Conservation (phyloP, 202 grass and related monocot genomes). For the Cymbopogon flexuosus region DNA sequence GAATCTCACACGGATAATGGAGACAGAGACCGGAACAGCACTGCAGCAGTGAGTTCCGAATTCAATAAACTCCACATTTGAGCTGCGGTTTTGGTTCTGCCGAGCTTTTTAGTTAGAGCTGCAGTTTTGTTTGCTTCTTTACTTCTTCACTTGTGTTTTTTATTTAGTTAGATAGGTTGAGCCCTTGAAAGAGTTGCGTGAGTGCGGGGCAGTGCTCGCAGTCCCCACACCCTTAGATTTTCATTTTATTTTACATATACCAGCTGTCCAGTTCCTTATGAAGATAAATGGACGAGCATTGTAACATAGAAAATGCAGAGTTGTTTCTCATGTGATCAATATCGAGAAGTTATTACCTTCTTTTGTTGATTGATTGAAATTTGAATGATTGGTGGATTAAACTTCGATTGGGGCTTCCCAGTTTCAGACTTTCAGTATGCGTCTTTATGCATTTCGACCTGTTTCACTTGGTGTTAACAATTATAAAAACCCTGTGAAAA, state of each 20-base stretch:
- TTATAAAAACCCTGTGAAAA: no score
- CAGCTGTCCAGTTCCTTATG: background rate
- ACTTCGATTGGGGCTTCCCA: background rate
- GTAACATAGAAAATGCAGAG: conserved; percentile 15
- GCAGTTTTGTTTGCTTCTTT: conserved; percentile 28
- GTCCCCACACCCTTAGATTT: background rate
- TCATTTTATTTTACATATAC: conserved; percentile 16
- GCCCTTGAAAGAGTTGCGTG: conserved; percentile 17
- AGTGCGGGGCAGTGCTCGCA: background rate
- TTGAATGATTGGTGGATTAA: background rate
- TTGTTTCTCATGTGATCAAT: background rate
- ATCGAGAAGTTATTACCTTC: background rate
- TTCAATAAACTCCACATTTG: conserved; percentile 41
- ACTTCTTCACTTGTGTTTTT: background rate
- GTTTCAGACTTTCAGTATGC: background rate
- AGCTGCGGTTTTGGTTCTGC: conserved; percentile 19
- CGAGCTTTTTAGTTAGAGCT: conserved; percentile 6
- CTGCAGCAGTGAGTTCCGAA: conserved; percentile 7
- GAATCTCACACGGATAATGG: background rate
- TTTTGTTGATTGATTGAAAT: background rate
- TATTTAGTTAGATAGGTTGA: conserved; percentile 21
- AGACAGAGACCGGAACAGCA: background rate
- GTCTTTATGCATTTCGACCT: background rate
- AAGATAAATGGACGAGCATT: conserved; percentile 13
- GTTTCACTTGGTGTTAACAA: background rate